Evolutionary conservation across 805 yeast genomes (phyloP).

Genomic region (Tanozyma kutaoensis): DNA sequence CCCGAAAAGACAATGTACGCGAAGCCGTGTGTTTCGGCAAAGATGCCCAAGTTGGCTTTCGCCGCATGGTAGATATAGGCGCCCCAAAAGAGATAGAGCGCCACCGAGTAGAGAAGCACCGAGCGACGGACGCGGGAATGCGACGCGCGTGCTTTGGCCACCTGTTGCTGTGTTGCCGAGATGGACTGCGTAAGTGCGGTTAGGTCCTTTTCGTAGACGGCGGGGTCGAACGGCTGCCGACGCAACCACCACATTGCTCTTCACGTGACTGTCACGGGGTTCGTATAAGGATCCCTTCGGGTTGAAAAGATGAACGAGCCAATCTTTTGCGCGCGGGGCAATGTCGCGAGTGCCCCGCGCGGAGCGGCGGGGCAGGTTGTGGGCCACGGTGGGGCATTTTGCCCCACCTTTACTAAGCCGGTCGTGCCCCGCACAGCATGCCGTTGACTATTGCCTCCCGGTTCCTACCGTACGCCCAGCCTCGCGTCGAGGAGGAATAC

Average conservation of each 20-base stretch:
- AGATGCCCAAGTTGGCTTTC: constrained; percentile 2
- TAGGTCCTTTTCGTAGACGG: constrained; percentile 28
- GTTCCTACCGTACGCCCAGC: too few species aligned
- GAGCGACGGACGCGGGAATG: constrained; percentile 6
- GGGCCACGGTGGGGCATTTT: too few species aligned
- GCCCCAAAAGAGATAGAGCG: constrained; percentile 11
- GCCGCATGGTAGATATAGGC: constrained; percentile 10
- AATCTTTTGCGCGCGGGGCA: too few species aligned
- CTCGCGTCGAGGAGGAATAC: background rate
- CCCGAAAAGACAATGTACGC: constrained; percentile 12
- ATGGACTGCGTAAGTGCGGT: constrained; percentile 23
- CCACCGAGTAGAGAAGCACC: constrained; percentile 7
- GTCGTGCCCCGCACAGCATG: too few species aligned
- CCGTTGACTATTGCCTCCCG: too few species aligned
- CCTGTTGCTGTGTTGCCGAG: constrained; percentile 10
- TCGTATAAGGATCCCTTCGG: too few species aligned
- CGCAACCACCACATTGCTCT: too few species aligned
- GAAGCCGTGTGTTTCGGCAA: constrained; percentile 6
- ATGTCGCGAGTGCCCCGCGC: too few species aligned
- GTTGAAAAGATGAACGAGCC: too few species aligned
- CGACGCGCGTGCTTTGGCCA: constrained; percentile 6
- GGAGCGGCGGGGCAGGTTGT: too few species aligned
- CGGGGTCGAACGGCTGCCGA: constrained; percentile 23
- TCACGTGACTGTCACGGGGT: too few species aligned
- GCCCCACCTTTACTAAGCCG: too few species aligned